Conservation (phyloP, 768 basidiomycete species). For the Hysterangium stoloniferum region DNA sequence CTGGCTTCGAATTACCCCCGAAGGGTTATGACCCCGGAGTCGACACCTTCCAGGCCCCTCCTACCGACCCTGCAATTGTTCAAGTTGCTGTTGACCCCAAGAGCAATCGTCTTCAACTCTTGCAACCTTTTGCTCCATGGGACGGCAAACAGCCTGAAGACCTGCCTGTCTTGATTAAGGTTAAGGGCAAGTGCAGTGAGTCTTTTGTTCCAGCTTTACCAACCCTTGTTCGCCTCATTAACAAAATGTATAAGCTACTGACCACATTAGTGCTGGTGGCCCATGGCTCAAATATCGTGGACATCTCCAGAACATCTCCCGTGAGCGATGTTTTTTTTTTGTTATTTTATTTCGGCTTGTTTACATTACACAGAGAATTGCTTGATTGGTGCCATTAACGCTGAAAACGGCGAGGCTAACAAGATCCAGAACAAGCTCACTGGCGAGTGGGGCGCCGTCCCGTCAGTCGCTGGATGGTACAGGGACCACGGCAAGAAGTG, state of each 20-base stretch:
- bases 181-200: slow-evolving; percentile 96
- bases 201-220: slow-evolving; percentile 16
- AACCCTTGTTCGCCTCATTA: not conserved
- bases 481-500: slow-evolving; percentile 86
- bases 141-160: slow-evolving; percentile 86
- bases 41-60: slow-evolving; percentile 95
- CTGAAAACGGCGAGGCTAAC: slow-evolving; percentile 94
- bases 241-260: slow-evolving; percentile 48
- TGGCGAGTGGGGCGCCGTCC: slow-evolving; percentile 80
- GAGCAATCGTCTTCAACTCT: slow-evolving; percentile 85
- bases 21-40: slow-evolving; percentile 94
- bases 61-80: slow-evolving; percentile 74
- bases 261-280: slow-evolving; percentile 95
- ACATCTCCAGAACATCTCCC: slow-evolving; percentile 96
- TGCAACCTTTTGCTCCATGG: slow-evolving; percentile 87
- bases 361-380: slow-evolving; percentile 65
- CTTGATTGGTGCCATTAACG: slow-evolving; percentile 94
- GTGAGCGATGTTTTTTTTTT: slow-evolving; percentile 33
- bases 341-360: not conserved
- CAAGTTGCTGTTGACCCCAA: slow-evolving; percentile 78
- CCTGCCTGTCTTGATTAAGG: slow-evolving; percentile 95
- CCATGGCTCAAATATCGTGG: slow-evolving; percentile 99
- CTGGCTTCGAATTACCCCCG: slow-evolving; percentile 89
- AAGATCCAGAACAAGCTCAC: slow-evolving; percentile 87
- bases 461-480: slow-evolving; percentile 80